Evolutionary conservation across 768 basidiomycete genomes (phyloP).

Genomic region (Phylloporus sp.): DNA sequence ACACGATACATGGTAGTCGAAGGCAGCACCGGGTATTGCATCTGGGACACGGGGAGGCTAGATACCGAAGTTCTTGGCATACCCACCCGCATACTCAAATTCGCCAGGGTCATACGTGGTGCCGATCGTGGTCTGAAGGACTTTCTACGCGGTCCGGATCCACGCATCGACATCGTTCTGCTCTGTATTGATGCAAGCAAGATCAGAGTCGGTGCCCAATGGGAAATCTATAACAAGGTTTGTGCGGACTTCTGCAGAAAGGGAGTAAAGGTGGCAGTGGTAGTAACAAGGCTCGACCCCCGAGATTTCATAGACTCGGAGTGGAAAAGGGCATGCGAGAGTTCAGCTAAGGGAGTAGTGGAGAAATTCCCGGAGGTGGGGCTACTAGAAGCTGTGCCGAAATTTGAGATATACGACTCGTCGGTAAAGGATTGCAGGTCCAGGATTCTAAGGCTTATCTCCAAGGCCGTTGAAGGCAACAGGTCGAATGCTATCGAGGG

Average conservation of each 20-base stretch:
- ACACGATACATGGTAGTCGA: background rate
- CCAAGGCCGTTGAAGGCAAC: conserved; percentile 3
- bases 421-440: conserved; percentile 16
- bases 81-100: conserved; percentile 1
- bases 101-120: conserved; percentile 2
- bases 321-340: conserved; percentile 18
- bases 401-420: conserved; percentile 9
- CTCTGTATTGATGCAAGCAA: conserved; percentile 12
- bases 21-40: background rate
- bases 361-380: conserved; percentile 8
- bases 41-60: conserved; percentile 15
- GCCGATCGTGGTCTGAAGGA: conserved; percentile 10
- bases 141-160: conserved; percentile 10
- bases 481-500: too few relatives aligned
- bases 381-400: conserved; percentile 20
- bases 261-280: conserved; percentile 13
- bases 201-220: conserved; percentile 9
- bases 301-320: conserved; percentile 3
- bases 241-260: conserved; percentile 11
- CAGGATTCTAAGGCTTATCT: conserved; percentile 21
- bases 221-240: conserved; percentile 21
- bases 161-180: conserved; percentile 6
- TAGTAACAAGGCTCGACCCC: conserved; percentile 12
- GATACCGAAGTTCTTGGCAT: background rate
- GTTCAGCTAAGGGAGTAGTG: conserved; percentile 5